Percentiles rank a stretch among this genome's conserved stretches.
Evolutionary conservation across 331 rosid species (phyloP).

Genomic region (Dryas integrifolia): DNA sequence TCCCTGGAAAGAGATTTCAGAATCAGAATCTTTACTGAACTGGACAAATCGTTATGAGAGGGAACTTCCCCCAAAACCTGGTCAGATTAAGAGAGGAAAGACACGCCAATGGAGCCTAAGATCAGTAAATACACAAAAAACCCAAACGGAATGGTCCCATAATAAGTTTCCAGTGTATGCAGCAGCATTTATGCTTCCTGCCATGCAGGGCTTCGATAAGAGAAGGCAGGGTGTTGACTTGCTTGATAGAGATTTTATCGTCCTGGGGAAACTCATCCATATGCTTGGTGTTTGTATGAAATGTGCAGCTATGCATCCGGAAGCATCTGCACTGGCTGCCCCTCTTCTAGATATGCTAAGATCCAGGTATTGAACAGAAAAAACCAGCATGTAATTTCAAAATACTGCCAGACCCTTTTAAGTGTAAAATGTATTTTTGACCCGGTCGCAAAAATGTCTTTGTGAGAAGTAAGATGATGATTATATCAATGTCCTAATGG

Average conservation of each 20-base stretch:
- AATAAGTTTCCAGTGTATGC: slow-evolving; percentile 95
- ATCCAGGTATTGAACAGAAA: slow-evolving; percentile 55
- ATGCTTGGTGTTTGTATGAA: slow-evolving; percentile 95
- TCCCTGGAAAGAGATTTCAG: slow-evolving; percentile 78
- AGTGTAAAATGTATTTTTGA: not conserved
- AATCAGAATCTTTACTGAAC: slow-evolving; percentile 58
- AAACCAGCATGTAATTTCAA: not conserved
- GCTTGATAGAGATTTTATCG: slow-evolving; percentile 85
- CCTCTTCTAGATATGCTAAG: slow-evolving; percentile 81
- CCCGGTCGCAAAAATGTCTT: not conserved
- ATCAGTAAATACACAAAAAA: slow-evolving; percentile 43
- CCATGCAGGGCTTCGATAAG: slow-evolving; percentile 91
- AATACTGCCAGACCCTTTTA: not conserved
- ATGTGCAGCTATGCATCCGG: slow-evolving; percentile 91
- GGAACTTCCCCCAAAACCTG: slow-evolving; percentile 65
- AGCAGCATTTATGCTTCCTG: slow-evolving; percentile 95
- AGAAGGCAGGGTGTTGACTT: slow-evolving; percentile 90
- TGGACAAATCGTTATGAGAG: slow-evolving; percentile 88
- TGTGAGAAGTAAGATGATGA: slow-evolving; percentile 18
- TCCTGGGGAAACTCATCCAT: slow-evolving; percentile 78
- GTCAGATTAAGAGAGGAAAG: slow-evolving; percentile 73
- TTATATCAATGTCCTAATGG: slow-evolving; percentile 1
- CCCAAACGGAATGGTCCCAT: slow-evolving; percentile 60
- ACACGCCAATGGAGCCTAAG: slow-evolving; percentile 72
- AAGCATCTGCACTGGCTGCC: slow-evolving; percentile 74